Percentiles rank a stretch among this genome's conserved stretches.
Conservation (phyloP, 768 basidiomycete species). For the Mycena vulgaris region DNA sequence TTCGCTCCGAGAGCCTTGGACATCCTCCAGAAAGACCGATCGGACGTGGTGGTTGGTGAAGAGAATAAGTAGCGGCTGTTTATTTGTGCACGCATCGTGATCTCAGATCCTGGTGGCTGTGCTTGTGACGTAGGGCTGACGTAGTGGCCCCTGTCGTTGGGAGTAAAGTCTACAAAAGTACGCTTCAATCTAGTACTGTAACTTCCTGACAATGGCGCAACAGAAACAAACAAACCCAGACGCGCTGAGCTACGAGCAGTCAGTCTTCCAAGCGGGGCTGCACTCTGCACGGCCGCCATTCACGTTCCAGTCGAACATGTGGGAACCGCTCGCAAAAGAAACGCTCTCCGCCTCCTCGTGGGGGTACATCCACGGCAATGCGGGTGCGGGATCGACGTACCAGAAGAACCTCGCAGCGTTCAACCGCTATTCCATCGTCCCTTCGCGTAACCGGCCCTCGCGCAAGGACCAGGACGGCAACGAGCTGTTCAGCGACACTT, state of each 20-base stretch:
- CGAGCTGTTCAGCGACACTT: not conserved
- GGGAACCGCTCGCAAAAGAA: constrained; percentile 4
- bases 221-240: not conserved
- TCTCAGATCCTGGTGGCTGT: no score
- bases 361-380: constrained; percentile 66
- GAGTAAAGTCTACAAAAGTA: no score
- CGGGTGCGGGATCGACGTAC: constrained; percentile 65
- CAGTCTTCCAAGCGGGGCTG: constrained; percentile 13
- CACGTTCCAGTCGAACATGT: constrained; percentile 1
- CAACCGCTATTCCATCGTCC: constrained; percentile 66
- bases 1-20: no score
- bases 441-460: constrained; percentile 37
- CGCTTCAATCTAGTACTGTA: no score
- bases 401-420: constrained; percentile 63
- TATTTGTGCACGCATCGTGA: no score
- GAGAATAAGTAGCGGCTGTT: no score
- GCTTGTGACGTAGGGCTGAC: no score
- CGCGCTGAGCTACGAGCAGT: constrained; percentile 10
- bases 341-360: constrained; percentile 4
- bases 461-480: not conserved
- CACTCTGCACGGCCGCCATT: constrained; percentile 19
- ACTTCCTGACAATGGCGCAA: no score
- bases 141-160: no score
- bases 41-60: no score
- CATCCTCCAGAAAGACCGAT: no score